A percentile compares a stretch with the other conserved stretches of the same genome.
Evolutionary conservation across 208 protist species (phyloP).

Genomic region (Porcisia deanei): DNA sequence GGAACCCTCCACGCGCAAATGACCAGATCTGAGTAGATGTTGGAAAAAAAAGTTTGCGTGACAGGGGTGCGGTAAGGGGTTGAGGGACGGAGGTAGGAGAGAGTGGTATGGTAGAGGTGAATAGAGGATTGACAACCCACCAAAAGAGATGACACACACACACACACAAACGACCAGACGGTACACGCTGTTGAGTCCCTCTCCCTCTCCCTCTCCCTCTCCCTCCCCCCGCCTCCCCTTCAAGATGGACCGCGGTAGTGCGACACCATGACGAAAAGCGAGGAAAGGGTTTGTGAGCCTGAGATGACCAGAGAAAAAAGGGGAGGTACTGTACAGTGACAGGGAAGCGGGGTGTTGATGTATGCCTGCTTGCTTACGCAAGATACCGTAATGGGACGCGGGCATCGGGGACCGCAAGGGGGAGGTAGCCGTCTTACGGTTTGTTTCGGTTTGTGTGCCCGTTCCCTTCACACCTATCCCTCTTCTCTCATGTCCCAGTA

Average conservation of each 20-base stretch:
- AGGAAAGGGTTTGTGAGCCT: neutral
- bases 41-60: neutral
- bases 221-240: neutral
- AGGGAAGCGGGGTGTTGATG: neutral
- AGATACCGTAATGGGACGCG: neutral
- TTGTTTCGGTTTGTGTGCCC: neutral
- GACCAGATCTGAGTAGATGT: neutral
- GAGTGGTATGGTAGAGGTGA: too few relatives aligned
- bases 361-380: neutral
- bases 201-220: too few relatives aligned
- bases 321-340: neutral
- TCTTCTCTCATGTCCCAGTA: neutral
- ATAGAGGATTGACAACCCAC: too few relatives aligned
- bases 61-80: neutral
- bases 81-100: too few relatives aligned
- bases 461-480: neutral
- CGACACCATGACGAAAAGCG: neutral
- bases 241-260: neutral
- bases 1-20: neutral
- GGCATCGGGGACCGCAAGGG: neutral
- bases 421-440: neutral
- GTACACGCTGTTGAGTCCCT: too few relatives aligned
- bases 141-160: too few relatives aligned
- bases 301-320: neutral
- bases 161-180: neutral